Conservation (phyloP, 331 rosid genomes). For the Acacia pycnantha region DNA sequence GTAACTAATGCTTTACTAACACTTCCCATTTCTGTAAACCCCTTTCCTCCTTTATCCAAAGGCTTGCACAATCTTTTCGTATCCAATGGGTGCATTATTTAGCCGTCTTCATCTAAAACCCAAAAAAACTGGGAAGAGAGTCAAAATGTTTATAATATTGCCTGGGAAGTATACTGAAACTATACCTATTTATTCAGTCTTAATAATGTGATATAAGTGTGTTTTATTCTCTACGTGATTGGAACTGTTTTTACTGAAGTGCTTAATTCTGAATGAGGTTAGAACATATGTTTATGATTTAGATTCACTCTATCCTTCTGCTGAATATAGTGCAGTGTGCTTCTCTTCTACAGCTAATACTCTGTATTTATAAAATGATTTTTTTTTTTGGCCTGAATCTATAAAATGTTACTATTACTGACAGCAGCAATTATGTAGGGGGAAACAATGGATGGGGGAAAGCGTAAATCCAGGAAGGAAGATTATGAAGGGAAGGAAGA, state of each 20-base stretch:
- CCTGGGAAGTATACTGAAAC: neutral
- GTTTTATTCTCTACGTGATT: neutral
- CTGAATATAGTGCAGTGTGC: neutral
- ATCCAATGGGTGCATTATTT: neutral
- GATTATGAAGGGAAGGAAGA: slow-evolving; percentile 47
- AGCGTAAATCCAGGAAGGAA: slow-evolving; percentile 60
- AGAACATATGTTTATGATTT: neutral
- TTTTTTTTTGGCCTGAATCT: neutral
- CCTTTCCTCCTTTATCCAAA: neutral
- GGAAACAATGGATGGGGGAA: slow-evolving; percentile 57
- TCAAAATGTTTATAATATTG: neutral
- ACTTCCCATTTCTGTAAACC: neutral
- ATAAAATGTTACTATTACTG: neutral
- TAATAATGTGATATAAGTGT: neutral
- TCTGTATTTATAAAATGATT: neutral
- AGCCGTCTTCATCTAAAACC: neutral
- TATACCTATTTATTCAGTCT: neutral
- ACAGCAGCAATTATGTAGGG: neutral
- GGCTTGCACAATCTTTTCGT: neutral
- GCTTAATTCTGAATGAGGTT: neutral
- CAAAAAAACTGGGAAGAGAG: neutral
- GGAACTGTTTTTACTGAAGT: neutral
- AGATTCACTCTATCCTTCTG: neutral
- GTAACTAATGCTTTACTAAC: neutral
- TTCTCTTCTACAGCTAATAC: neutral